These are phyloP conservation scores for Tremellales sp. DNA, from an alignment of 1,284 basidiomycete species.

Conservation along the genomic window DNA sequence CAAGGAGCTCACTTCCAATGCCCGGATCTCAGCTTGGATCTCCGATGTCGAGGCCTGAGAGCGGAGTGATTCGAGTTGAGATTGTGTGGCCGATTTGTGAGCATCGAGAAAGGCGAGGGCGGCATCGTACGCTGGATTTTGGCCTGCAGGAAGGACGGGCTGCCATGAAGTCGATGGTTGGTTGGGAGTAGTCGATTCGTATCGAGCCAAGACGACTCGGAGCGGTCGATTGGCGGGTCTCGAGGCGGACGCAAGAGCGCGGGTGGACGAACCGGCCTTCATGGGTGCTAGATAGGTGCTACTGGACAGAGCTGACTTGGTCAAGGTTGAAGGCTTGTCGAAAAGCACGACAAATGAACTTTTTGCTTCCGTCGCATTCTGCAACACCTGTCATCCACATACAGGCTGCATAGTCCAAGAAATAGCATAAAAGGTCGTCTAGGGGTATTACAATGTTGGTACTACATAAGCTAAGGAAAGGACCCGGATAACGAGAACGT, in stretches of 20 bases:
- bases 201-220: not conserved
- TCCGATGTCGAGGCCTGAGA: constrained; percentile 7
- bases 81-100: constrained; percentile 10
- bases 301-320: not conserved
- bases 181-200: constrained; percentile 14
- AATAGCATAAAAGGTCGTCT: no score
- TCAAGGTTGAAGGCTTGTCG: not conserved
- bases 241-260: not conserved
- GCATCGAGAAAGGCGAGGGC: constrained; percentile 35
- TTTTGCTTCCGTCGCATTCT: not conserved
- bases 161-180: constrained; percentile 25
- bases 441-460: no score
- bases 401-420: no score
- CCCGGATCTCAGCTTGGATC: constrained; percentile 14
- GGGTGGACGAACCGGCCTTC: not conserved
- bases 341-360: not conserved
- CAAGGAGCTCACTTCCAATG: constrained; percentile 37
- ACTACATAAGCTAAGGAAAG: no score
- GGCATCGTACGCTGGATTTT: constrained; percentile 42
- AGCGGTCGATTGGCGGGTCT: constrained; percentile 15
- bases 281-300: not conserved
- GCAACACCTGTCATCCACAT: no score
- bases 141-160: constrained; percentile 38
- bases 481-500: no score
- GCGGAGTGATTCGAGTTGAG: constrained; percentile 12